Evolutionary conservation across 106 monocot species (phyloP), one percentile per base, ranked within the genome.

Genomic region (Dioscorea zingiberensis): DNA sequence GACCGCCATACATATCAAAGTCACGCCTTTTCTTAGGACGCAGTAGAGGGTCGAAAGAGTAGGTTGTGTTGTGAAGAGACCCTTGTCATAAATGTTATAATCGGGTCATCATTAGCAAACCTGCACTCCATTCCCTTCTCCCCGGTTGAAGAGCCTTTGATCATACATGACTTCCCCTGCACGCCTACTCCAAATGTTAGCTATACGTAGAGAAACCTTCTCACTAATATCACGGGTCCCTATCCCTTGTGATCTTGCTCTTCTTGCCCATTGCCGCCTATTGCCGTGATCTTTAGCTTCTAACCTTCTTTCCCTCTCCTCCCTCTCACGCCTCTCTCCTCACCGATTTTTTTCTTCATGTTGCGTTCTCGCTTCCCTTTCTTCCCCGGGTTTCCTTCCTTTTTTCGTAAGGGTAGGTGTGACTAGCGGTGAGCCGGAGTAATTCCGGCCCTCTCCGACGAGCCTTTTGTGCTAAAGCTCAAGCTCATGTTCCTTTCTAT

Each of bases 81-180:
- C 92, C 60, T 97, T 97, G 30, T 91, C 91, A 62, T 92, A 97
- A 13, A 97, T 66, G 47, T 97, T 97, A 68, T 97, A 97, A n/a
- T n/a, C 67, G 88, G 97, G 44, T 97, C 97, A 72, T 97, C 97
- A 29, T 88, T 63, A 45, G 70, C 85, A 81, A 92, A 92, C 3
- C 97, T 91, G 69, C 91, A 97, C 4, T 79, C 88, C 97, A 97
- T 97, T 51, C 97, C 97, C 60, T 92, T 92, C 25, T 97, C 97
- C n/a, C 67, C 92, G 97, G 68, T 97, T 97, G 53, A 97, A 97
- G 14, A 97, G 73, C 71, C 97, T 83, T 60, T 91, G 88, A 58
- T 97, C 97, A 69, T 92, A 97, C 83, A 97, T 91, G 66, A 91
- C 85, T 60, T 97, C 91, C 47, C 97, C 92, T 21, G 59, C 27